Base-by-base conservation (phyloP, 106 monocot species). In the Chionographis japonica region DNA sequence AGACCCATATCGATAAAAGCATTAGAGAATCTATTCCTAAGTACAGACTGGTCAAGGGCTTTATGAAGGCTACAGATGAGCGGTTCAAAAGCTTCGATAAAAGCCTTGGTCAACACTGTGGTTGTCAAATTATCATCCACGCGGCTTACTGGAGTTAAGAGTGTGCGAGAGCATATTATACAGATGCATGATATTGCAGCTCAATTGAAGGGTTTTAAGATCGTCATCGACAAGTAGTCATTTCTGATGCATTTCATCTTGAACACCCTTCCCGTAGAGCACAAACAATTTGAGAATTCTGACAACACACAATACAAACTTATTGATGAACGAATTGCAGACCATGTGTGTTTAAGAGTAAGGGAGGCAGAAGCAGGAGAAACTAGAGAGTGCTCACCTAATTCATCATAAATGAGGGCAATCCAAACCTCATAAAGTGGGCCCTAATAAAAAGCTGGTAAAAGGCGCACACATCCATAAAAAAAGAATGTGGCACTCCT, bases 341-440 rank as follows among this genome's bases (percentile, higher is more conserved):
- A 52, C 59, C 58, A 67, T 67, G 75, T 75, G 75, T 68, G 58
- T 67, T 50, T 18, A 68, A 40, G 75, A 75, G 19, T 50, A 75
- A 38, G 74, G 52, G 18, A 75, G 59, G 5, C 5, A 60, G 50
- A 39, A 60, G 38, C 75, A 67, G 0, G 19, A 68, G 12, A 52
- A 52, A 19, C 12, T 35, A 14, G 42, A 73, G 7, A 65, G 46
- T 65, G 52, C 53, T 9, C 12, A 72, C 62, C 2, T 72, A 37
- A 17, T 58, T 4, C 20, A 12, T 65, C 37, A 65, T 52, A 10
- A 37, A 13, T 35, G 40, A 13, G 41, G 2, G 42, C 19, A 15
- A 3, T 1, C 3, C 35, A 68, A 68, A n/a, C 46, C 46, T 46
- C 46, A 5, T 10, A 0, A 5, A 46, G 5, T 46, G 46, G 46